A percentile compares a stretch with the other conserved stretches of the same genome.
phyloP scores from a whole-genome alignment of 176 grass and related monocot species.

The Phragmites australis region DNA sequence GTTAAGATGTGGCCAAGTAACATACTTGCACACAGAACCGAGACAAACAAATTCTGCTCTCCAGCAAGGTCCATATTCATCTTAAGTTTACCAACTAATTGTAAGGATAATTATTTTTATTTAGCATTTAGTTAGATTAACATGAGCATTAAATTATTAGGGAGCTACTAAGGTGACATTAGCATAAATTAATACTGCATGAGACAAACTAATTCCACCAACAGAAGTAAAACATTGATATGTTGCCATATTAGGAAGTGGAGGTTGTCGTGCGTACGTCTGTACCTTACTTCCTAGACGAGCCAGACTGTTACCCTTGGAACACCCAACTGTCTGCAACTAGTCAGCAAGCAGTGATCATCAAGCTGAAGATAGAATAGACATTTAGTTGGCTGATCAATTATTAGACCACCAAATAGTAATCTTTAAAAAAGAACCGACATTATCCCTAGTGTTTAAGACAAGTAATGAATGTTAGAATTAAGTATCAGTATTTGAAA shows the following conservation, averaged over 20 bases:
- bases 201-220: slow-evolving; percentile 27
- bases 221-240: slow-evolving; percentile 29
- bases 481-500: background rate
- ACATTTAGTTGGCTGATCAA: slow-evolving; percentile 51
- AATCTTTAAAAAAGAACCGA: slow-evolving; percentile 11
- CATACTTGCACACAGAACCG: slow-evolving; percentile 10
- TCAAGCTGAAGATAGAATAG: slow-evolving; percentile 42
- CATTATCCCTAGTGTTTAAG: slow-evolving; percentile 15
- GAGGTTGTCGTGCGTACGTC: background rate
- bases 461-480: background rate
- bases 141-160: slow-evolving; percentile 22
- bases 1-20: slow-evolving; percentile 15
- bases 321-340: slow-evolving; percentile 30
- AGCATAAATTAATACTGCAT: slow-evolving; percentile 33
- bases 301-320: slow-evolving; percentile 15
- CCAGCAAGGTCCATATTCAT: background rate
- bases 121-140: slow-evolving; percentile 6
- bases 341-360: slow-evolving; percentile 27
- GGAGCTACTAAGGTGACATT: slow-evolving; percentile 22
- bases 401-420: slow-evolving; percentile 43
- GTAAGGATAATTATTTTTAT: background rate
- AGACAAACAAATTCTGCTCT: slow-evolving; percentile 26
- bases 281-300: slow-evolving; percentile 34
- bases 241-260: slow-evolving; percentile 39
- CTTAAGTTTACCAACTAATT: slow-evolving; percentile 28